phyloP scores from a whole-genome alignment of 306 rosid species.

The Rosa rugosa region DNA sequence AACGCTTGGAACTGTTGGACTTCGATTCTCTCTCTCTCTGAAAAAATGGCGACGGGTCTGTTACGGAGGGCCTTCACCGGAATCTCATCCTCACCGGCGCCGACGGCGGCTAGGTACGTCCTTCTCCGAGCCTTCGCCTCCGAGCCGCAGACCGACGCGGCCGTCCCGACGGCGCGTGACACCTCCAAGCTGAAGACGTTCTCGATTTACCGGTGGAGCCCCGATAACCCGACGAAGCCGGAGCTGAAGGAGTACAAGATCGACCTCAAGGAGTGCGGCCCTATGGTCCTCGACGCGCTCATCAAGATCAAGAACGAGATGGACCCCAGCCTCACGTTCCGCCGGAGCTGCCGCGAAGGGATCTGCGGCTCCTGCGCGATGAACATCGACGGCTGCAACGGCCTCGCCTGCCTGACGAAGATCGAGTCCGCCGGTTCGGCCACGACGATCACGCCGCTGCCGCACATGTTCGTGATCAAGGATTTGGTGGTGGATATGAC shows the following conservation, averaged over 20 bases:
- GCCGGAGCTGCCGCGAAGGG: slow-evolving; percentile 93
- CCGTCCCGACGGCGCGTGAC: slow-evolving; percentile 36
- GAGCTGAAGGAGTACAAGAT: slow-evolving; percentile 70
- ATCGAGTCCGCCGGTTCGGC: slow-evolving; percentile 32
- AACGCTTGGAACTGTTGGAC: no score
- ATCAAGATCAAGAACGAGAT: slow-evolving; percentile 93
- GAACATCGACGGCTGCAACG: slow-evolving; percentile 98
- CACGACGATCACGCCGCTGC: slow-evolving; percentile 70
- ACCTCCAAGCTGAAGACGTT: slow-evolving; percentile 52
- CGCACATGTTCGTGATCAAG: slow-evolving; percentile 94
- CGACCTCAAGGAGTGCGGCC: slow-evolving; percentile 93
- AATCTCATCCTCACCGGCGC: slow-evolving; percentile 32
- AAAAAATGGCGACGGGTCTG: slow-evolving; percentile 63
- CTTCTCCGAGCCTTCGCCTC: slow-evolving; percentile 57
- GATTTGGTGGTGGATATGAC: slow-evolving; percentile 97
- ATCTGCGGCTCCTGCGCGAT: slow-evolving; percentile 98
- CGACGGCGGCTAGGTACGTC: slow-evolving; percentile 38
- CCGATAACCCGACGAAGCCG: slow-evolving; percentile 72
- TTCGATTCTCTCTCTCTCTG: background rate
- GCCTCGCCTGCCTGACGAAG: slow-evolving; percentile 89
- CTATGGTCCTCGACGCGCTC: slow-evolving; percentile 93
- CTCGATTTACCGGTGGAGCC: slow-evolving; percentile 95
- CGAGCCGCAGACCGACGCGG: slow-evolving; percentile 57
- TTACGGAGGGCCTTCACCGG: slow-evolving; percentile 45
- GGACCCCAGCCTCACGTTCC: slow-evolving; percentile 78